Evolutionary conservation across 345 rosid genomes (phyloP).

Genomic region (Excoecaria cochinchinensis): DNA sequence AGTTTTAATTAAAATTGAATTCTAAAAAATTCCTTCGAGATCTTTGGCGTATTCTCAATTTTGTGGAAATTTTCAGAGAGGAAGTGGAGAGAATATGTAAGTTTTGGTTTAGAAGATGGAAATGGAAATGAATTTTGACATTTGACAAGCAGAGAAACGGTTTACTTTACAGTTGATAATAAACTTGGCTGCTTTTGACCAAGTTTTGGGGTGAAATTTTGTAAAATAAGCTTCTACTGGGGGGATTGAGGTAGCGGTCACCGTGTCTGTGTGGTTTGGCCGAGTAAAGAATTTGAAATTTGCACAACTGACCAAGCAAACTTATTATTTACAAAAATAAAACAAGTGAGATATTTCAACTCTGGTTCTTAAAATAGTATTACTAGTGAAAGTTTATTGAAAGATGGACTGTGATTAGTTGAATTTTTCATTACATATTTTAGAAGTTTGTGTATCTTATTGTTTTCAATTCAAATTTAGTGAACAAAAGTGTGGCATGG

Average conservation of each 20-base stretch:
- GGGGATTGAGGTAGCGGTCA: not conserved
- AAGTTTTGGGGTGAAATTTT: not conserved
- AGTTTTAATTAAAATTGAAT: no score
- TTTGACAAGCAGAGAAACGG: not conserved
- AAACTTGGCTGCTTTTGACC: conserved; percentile 6
- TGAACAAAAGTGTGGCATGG: no score
- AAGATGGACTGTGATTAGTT: no score
- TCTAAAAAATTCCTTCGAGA: no score
- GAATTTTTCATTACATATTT: no score
- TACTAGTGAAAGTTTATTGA: no score
- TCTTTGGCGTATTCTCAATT: no score
- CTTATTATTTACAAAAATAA: not conserved
- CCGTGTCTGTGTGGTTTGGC: not conserved
- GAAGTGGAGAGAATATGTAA: not conserved
- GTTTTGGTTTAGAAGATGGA: not conserved
- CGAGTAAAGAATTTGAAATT: not conserved
- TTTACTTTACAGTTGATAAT: not conserved
- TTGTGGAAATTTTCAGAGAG: conserved; percentile 1
- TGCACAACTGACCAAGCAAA: not conserved
- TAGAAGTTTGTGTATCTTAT: no score
- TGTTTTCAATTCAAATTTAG: no score
- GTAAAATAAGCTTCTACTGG: conserved; percentile 9
- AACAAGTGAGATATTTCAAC: no score
- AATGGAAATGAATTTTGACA: not conserved
- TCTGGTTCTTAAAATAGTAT: no score